Evolutionary conservation across 2,329 filamentous ascomycete species (phyloP).

Genomic region (Pseudogymnoascus sp.): DNA sequence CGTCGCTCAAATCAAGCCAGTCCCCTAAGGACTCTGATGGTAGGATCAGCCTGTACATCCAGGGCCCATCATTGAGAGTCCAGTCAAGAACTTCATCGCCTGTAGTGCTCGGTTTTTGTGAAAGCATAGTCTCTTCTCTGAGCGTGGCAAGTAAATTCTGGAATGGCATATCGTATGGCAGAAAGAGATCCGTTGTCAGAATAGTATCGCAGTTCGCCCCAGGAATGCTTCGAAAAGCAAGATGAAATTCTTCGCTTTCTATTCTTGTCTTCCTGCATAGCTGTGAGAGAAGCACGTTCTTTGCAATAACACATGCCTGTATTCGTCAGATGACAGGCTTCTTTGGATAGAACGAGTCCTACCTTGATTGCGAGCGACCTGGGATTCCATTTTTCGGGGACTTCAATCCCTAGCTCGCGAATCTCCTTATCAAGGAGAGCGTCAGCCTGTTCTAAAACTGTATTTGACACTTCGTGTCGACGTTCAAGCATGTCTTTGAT

Average conservation of each 20-base stretch:
- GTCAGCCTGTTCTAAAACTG: not conserved
- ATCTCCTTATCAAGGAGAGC: not conserved
- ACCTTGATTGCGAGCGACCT: not conserved
- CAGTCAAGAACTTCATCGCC: slow-evolving; percentile 14
- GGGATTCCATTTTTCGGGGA: not conserved
- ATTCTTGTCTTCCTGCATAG: not conserved
- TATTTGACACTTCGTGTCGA: not conserved
- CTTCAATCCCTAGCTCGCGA: not conserved
- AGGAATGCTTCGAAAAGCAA: not conserved
- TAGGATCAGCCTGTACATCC: slow-evolving; percentile 18
- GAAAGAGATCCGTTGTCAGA: slow-evolving; percentile 12
- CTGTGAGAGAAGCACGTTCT: not conserved
- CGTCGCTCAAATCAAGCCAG: not conserved
- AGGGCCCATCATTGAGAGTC: slow-evolving; percentile 21
- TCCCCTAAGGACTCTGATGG: not conserved
- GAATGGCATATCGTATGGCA: slow-evolving; percentile 15
- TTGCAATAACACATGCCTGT: slow-evolving; percentile 1
- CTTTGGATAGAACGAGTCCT: not conserved
- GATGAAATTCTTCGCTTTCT: not conserved
- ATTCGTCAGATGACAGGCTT: not conserved
- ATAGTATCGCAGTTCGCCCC: not conserved
- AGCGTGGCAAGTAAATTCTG: slow-evolving; percentile 13
- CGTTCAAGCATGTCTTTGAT: slow-evolving; percentile 1
- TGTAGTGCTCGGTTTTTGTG: slow-evolving; percentile 13
- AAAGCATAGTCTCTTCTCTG: slow-evolving; percentile 16